These are phyloP conservation scores for Pleurotus ostreatus DNA, from an alignment of 768 basidiomycete species.

Conservation along the genomic window DNA sequence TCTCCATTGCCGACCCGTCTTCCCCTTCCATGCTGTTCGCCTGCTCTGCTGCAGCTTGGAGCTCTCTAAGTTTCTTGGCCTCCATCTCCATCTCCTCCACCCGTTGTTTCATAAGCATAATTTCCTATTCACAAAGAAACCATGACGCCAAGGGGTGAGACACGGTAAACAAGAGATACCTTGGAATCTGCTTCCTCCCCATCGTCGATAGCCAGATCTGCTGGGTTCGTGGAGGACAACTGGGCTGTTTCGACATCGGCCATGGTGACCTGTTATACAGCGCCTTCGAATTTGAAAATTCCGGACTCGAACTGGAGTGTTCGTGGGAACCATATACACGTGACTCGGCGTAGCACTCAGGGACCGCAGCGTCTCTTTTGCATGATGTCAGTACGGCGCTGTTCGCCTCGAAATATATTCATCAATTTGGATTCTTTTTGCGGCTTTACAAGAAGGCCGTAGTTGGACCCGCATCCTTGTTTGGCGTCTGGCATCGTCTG, in stretches of 20 bases:
- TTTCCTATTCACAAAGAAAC: slow-evolving; percentile 53
- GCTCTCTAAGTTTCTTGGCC: slow-evolving; percentile 81
- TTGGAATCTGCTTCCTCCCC: slow-evolving; percentile 63
- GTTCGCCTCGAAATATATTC: too few relatives aligned
- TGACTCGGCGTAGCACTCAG: slow-evolving; percentile 3
- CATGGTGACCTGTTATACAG: slow-evolving; percentile 31
- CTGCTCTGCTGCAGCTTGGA: slow-evolving; percentile 75
- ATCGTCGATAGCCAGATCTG: slow-evolving; percentile 45
- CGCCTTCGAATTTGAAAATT: slow-evolving; percentile 13
- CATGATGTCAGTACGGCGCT: too few relatives aligned
- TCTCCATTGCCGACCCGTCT: slow-evolving; percentile 56
- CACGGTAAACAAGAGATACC: slow-evolving; percentile 25
- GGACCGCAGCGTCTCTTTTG: too few relatives aligned
- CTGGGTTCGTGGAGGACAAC: not conserved
- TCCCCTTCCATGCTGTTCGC: slow-evolving; percentile 44
- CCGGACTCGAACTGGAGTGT: slow-evolving; percentile 9
- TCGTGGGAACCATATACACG: slow-evolving; percentile 15
- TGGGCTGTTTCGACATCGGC: slow-evolving; percentile 40
- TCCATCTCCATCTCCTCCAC: slow-evolving; percentile 93
- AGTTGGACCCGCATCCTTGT: too few relatives aligned
- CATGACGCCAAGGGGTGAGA: slow-evolving; percentile 9
- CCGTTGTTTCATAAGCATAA: slow-evolving; percentile 85
- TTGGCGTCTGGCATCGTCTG: too few relatives aligned
- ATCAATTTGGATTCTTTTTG: not conserved
- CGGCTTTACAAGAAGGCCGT: too few relatives aligned